A percentile compares a stretch with the other conserved stretches of the same genome.
These are phyloP conservation scores for Fusarium newnesense DNA, from an alignment of 2,329 filamentous ascomycete genomes.

Conservation along the genomic window DNA sequence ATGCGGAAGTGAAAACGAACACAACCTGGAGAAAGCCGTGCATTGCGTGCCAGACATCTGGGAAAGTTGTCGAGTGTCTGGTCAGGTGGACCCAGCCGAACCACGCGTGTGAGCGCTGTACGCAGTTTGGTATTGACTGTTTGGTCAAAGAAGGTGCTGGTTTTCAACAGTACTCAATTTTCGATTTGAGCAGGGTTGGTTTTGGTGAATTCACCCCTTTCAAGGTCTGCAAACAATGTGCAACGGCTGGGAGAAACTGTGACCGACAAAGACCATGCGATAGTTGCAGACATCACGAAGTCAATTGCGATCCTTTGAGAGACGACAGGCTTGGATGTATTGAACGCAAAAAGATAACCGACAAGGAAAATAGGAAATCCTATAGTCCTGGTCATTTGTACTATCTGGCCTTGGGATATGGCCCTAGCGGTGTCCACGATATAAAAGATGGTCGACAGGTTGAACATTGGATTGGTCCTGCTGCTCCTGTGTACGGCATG, in stretches of 20 bases:
- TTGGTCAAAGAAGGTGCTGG: not conserved
- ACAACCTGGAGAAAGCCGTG: slow-evolving; percentile 26
- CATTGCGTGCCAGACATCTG: slow-evolving; percentile 1
- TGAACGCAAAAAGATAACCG: not conserved
- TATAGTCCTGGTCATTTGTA: slow-evolving; percentile 45
- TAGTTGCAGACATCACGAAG: slow-evolving; percentile 39
- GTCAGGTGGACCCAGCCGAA: slow-evolving; percentile 2
- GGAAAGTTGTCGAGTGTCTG: not conserved
- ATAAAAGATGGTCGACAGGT: slow-evolving; percentile 31
- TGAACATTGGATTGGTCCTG: slow-evolving; percentile 41
- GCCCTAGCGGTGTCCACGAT: slow-evolving; percentile 39
- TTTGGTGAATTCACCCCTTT: slow-evolving; percentile 46
- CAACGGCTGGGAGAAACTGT: slow-evolving; percentile 40
- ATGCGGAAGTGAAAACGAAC: not conserved
- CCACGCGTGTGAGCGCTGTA: slow-evolving; percentile 39
- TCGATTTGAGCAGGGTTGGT: slow-evolving; percentile 47
- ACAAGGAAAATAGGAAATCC: too few species aligned
- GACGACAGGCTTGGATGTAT: slow-evolving; percentile 1
- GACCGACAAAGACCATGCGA: slow-evolving; percentile 53
- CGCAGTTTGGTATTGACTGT: slow-evolving; percentile 47
- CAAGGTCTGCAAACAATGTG: slow-evolving; percentile 32
- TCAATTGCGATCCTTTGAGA: not conserved
- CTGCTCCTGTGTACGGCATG: slow-evolving; percentile 25
- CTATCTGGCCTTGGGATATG: slow-evolving; percentile 48
- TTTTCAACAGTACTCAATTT: slow-evolving; percentile 23